Conservation (phyloP, 768 basidiomycete genomes). For the Floccularia luteovirens region DNA sequence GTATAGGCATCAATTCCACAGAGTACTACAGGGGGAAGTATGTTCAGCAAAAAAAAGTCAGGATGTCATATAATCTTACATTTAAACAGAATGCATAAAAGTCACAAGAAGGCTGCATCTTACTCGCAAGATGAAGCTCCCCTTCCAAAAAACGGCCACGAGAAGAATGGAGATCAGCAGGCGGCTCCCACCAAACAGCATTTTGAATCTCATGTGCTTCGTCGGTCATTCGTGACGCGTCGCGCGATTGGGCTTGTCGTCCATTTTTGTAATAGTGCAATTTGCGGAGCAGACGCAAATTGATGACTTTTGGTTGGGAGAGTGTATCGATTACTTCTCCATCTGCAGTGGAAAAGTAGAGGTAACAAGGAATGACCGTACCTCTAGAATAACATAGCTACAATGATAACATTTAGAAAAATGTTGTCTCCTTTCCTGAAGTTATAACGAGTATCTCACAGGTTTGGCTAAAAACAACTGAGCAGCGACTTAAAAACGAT, state of each 20-base stretch:
- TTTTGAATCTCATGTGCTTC: conserved; percentile 9
- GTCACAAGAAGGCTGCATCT: conserved; percentile 17
- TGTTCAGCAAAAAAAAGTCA: too few relatives aligned
- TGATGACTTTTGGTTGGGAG: conserved; percentile 14
- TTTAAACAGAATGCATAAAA: too few relatives aligned
- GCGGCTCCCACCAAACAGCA: conserved; percentile 22
- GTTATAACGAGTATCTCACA: conserved; percentile 11
- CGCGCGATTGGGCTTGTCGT: conserved; percentile 1
- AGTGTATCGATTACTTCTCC: conserved; percentile 21
- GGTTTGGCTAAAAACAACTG: conserved; percentile 29
- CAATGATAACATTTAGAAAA: not conserved
- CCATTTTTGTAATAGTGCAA: conserved; percentile 16
- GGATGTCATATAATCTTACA: too few relatives aligned
- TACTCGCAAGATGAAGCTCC: conserved; percentile 22
- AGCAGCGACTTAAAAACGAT: not conserved
- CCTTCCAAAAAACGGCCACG: conserved; percentile 16
- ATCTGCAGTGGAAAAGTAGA: conserved; percentile 20
- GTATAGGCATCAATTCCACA: too few relatives aligned
- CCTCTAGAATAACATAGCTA: conserved; percentile 30
- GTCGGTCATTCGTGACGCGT: conserved; percentile 5
- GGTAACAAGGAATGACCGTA: conserved; percentile 26
- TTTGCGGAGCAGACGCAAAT: conserved; percentile 18
- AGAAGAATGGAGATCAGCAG: conserved; percentile 1
- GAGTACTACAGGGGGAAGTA: too few relatives aligned
- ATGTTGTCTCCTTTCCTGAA: not conserved